Conservation (phyloP, 768 basidiomycete species). For the Lentinula sp. region DNA sequence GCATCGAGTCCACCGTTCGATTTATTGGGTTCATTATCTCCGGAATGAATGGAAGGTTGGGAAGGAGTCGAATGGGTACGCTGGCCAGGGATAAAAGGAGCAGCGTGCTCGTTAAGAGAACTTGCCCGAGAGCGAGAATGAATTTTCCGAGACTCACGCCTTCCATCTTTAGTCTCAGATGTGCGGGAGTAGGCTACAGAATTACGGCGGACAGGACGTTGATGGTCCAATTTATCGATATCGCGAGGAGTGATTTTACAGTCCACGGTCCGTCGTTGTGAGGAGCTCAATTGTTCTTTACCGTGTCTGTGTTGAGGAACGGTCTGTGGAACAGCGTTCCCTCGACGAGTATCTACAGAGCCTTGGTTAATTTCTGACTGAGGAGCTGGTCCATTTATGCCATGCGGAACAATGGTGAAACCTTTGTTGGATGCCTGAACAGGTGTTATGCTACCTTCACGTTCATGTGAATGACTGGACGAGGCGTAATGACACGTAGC, state of each 20-base stretch:
- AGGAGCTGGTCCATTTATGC: no score
- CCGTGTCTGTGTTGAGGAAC: not conserved
- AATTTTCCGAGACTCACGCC: not conserved
- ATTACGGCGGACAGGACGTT: not conserved
- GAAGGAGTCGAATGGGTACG: not conserved
- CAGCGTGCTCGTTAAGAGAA: not conserved
- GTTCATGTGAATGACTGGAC: not conserved
- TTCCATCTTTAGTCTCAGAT: not conserved
- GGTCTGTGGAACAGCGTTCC: not conserved
- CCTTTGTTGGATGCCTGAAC: not conserved
- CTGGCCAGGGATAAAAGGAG: not conserved
- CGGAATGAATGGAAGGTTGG: not conserved
- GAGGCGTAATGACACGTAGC: not conserved
- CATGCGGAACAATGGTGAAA: no score
- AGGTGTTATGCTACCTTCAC: not conserved
- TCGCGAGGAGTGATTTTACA: no score
- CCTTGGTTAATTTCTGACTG: not conserved
- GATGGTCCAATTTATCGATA: no score
- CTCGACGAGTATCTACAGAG: not conserved
- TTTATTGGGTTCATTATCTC: not conserved
- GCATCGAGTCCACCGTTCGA: not conserved
- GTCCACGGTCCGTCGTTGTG: no score
- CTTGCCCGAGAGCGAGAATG: not conserved
- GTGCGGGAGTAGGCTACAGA: not conserved
- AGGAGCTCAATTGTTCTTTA: no score